Conservation (phyloP, 2,329 filamentous ascomycete genomes). For the Sporothrix sp. region DNA sequence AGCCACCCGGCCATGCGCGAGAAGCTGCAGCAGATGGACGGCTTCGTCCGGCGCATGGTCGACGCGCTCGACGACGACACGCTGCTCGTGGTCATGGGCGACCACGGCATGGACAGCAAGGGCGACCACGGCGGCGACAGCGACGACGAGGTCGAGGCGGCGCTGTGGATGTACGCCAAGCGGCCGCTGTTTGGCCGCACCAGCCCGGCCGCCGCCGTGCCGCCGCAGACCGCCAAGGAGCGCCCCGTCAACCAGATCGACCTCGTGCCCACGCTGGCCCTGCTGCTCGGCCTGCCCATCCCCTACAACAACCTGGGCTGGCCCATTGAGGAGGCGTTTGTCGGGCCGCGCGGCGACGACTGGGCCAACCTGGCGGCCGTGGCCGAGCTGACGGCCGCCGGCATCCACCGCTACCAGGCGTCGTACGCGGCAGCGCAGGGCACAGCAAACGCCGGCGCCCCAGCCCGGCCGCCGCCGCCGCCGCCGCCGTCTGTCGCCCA, state of each 20-base stretch:
- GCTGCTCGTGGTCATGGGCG: constrained; percentile 91
- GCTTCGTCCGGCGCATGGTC: constrained; percentile 62
- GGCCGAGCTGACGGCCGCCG: constrained; percentile 67
- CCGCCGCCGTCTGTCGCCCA: constrained; percentile 31
- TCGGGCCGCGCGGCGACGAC: constrained; percentile 55
- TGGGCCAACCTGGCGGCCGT: constrained; percentile 71
- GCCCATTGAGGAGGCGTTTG: constrained; percentile 90
- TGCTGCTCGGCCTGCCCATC: constrained; percentile 83
- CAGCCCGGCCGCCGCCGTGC: constrained; percentile 45
- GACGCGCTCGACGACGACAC: constrained; percentile 71
- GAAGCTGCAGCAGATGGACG: constrained; percentile 88
- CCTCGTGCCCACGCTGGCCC: constrained; percentile 79
- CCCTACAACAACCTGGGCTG: constrained; percentile 92
- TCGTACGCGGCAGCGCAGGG: constrained; percentile 69
- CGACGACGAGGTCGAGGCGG: constrained; percentile 88
- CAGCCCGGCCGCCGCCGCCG: constrained; percentile 40
- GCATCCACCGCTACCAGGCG: constrained; percentile 79
- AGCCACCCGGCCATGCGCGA: constrained; percentile 84
- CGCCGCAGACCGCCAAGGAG: constrained; percentile 64
- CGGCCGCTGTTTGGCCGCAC: constrained; percentile 73
- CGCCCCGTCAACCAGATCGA: constrained; percentile 80
- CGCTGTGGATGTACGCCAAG: constrained; percentile 98
- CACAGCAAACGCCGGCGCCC: constrained; percentile 49
- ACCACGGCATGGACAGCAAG: constrained; percentile 96
- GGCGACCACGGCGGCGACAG: constrained; percentile 98